Evolutionary conservation across 2,329 filamentous ascomycete genomes (phyloP).

Genomic region (Dactylellina leptospora): DNA sequence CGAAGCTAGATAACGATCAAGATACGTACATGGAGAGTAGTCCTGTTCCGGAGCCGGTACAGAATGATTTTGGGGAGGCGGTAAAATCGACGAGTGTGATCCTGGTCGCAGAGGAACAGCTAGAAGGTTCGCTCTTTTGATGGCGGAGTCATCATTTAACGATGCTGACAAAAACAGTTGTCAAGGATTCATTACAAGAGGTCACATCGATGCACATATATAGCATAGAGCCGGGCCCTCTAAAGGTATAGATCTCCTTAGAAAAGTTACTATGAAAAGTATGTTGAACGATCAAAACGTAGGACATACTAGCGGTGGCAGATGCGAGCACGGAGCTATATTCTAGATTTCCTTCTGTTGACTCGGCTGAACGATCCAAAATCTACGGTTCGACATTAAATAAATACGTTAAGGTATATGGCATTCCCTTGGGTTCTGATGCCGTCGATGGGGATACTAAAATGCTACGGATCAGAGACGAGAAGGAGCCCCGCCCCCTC

Average conservation of each 20-base stretch:
- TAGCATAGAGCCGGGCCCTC: constrained; percentile 76
- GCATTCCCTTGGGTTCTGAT: neutral
- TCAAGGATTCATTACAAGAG: constrained; percentile 74
- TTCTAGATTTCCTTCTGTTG: constrained; percentile 67
- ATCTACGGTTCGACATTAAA: constrained; percentile 80
- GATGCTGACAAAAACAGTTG: constrained; percentile 64
- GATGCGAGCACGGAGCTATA: constrained; percentile 73
- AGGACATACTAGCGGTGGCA: constrained; percentile 71
- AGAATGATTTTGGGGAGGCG: constrained; percentile 64
- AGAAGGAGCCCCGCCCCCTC: constrained; percentile 61
- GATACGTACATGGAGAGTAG: constrained; percentile 69
- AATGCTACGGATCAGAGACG: no score
- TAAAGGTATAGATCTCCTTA: constrained; percentile 66
- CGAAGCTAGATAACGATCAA: constrained; percentile 69
- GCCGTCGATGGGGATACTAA: no score
- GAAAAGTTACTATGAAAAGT: neutral
- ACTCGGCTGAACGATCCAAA: constrained; percentile 68
- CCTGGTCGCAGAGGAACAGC: constrained; percentile 75
- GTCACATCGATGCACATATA: constrained; percentile 86
- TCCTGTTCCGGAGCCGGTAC: constrained; percentile 66
- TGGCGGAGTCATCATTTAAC: neutral
- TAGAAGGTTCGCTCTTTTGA: constrained; percentile 67
- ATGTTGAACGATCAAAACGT: constrained; percentile 55
- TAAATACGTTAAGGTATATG: constrained; percentile 68
- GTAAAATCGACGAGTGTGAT: constrained; percentile 70